phyloP scores from a whole-genome alignment of 371 early-diverging fungal species.

The Lichtheimia hyalospora region DNA sequence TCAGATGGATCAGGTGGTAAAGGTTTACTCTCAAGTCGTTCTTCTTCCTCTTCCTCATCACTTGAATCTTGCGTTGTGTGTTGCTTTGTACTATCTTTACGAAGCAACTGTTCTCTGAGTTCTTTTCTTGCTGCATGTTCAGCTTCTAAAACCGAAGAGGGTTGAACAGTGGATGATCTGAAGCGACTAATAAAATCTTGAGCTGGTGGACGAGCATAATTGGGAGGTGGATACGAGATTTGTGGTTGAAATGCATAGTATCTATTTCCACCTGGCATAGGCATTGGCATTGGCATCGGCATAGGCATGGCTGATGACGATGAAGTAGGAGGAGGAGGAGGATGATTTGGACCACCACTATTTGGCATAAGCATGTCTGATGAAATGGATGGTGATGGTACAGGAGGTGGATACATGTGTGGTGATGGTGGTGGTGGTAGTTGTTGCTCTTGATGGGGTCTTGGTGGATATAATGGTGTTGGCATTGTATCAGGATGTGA shows the following conservation, averaged over 20 bases:
- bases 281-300: conserved; percentile 6
- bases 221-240: conserved; percentile 14
- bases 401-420: too few relatives aligned
- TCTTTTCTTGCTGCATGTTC: conserved; percentile 7
- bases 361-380: too few relatives aligned
- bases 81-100: conserved; percentile 8
- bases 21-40: neutral
- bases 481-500: neutral
- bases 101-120: neutral
- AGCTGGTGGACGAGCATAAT: conserved; percentile 9
- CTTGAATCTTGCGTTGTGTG: conserved; percentile 6
- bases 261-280: neutral
- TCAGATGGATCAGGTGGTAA: neutral
- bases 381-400: too few relatives aligned
- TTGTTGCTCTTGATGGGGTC: neutral
- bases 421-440: neutral
- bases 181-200: conserved; percentile 17
- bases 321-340: too few relatives aligned
- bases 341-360: too few relatives aligned
- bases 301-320: neutral
- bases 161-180: conserved; percentile 16
- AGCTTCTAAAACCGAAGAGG: conserved; percentile 11
- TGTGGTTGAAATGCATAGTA: neutral
- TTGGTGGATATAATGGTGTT: neutral
- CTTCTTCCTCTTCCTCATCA: conserved; percentile 11